Evolutionary conservation across 2,329 filamentous ascomycete genomes (phyloP), one percentile per base, ranked within the genome.

Genomic region (Fusarium clavum): DNA sequence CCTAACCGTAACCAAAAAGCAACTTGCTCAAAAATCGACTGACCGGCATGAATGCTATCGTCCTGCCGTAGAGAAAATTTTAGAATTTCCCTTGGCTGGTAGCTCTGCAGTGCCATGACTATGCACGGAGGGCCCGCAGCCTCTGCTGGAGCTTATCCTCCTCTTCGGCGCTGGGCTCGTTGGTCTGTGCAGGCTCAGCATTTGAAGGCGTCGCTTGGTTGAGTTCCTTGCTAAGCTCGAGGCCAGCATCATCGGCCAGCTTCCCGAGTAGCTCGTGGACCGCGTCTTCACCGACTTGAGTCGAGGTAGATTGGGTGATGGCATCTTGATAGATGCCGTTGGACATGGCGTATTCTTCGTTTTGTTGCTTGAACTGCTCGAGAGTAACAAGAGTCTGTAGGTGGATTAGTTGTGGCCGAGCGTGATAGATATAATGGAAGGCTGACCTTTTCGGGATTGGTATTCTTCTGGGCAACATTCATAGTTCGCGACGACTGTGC

Each of bases 221-320:
- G 69, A 97, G 89, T 81, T 96, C 92, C 77, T 91, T 87, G 72
- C 89, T 89, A 66, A 97, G 84, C 80, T 96, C 92, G 55, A 97
- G 88, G 57, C 94, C 94, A 12, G 92, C 93, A 79, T 97, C 94
- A 79, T 97, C 94, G 68, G 94, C 94, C 45, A 96, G 88, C 81
- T 97, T 92, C 70, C 89, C 91, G 81, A 97, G 91, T 67, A 97
- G 82, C 72, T 93, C 90, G 79, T 97, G 94, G 3, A 97, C 93
- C 72, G 94, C 93, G 73, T 97, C 94, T 78, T 97, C 81, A 83
- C 92, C 82, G 83, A 94, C 79, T 84, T 92, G 78, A 83, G 91
- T 75, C 81, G 92, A 79, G 2, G 94, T 97, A 40, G 91, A 92
- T 65, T 92, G 91, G 24, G 88, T 90, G 67, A 94, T 95, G 64